phyloP scores from a whole-genome alignment of 116 monocot species.

The Papilionanthe hybrid region DNA sequence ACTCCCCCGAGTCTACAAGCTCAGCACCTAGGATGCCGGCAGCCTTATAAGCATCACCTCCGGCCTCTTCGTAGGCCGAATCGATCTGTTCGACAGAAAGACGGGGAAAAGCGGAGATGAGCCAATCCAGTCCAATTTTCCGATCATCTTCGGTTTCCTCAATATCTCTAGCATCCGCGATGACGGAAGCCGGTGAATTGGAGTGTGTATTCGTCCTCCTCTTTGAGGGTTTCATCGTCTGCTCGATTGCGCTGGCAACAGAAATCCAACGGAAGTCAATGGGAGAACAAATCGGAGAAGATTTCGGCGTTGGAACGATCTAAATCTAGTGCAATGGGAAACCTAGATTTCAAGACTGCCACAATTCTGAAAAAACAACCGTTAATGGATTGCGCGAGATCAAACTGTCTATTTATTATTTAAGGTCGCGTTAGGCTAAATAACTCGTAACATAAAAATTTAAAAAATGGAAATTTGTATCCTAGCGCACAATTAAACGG shows the following conservation, averaged over 20 bases:
- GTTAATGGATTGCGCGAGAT: no score
- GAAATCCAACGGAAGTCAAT: no score
- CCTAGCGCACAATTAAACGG: no score
- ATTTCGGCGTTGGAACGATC: no score
- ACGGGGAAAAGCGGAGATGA: slow-evolving; percentile 46
- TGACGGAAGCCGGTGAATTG: background rate
- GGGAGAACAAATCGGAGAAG: background rate
- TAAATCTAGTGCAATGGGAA: no score
- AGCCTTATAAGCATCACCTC: slow-evolving; percentile 42
- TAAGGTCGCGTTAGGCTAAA: no score
- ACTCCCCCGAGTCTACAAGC: slow-evolving; percentile 22
- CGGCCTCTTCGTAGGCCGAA: slow-evolving; percentile 44
- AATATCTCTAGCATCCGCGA: background rate
- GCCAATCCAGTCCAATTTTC: slow-evolving; percentile 26
- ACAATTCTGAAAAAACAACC: no score
- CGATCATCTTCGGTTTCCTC: slow-evolving; percentile 15
- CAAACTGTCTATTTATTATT: no score
- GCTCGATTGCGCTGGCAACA: no score
- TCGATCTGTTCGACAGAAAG: slow-evolving; percentile 46
- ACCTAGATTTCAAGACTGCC: no score
- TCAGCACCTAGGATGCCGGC: slow-evolving; percentile 59
- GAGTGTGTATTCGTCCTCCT: slow-evolving; percentile 15
- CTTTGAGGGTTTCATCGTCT: slow-evolving; percentile 31
- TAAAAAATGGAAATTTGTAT: no score
- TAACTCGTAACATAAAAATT: no score